phyloP scores from a whole-genome alignment of 1,284 basidiomycete genomes.

The Ganoderma lucidum region DNA sequence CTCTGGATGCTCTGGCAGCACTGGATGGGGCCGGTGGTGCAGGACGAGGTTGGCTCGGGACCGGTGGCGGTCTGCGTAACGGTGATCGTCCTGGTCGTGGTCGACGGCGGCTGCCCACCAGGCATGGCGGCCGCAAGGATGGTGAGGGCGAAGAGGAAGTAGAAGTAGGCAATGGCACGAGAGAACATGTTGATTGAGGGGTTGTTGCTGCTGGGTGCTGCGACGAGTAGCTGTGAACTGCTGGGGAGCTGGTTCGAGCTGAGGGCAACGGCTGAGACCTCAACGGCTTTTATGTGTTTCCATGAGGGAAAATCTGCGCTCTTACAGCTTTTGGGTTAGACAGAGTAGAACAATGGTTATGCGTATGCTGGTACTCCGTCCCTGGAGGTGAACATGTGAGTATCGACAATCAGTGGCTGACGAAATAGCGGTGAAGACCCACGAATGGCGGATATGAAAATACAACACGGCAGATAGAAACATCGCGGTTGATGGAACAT shows the following conservation, averaged over 20 bases:
- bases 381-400: neutral
- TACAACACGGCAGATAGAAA: neutral
- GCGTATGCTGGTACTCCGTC: neutral
- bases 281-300: slow-evolving; percentile 11
- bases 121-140: slow-evolving; percentile 42
- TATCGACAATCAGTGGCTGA: neutral
- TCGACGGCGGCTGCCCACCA: slow-evolving; percentile 22
- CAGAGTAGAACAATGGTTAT: neutral
- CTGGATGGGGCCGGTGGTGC: slow-evolving; percentile 39
- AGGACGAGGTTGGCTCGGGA: slow-evolving; percentile 32
- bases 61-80: slow-evolving; percentile 21
- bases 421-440: neutral
- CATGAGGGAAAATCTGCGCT: neutral
- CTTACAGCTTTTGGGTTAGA: neutral
- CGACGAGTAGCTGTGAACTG: slow-evolving; percentile 28
- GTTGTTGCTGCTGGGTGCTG: slow-evolving; percentile 2
- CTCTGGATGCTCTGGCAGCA: slow-evolving; percentile 40
- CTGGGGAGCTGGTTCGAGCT: slow-evolving; percentile 22
- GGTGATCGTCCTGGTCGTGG: slow-evolving; percentile 26
- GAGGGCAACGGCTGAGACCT: neutral
- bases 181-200: slow-evolving; percentile 29
- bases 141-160: slow-evolving; percentile 34
- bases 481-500: neutral
- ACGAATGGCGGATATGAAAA: neutral
- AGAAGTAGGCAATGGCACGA: slow-evolving; percentile 31